phyloP scores from a whole-genome alignment of 192 early-diverging fungal species.

The Coemansia sp. region DNA sequence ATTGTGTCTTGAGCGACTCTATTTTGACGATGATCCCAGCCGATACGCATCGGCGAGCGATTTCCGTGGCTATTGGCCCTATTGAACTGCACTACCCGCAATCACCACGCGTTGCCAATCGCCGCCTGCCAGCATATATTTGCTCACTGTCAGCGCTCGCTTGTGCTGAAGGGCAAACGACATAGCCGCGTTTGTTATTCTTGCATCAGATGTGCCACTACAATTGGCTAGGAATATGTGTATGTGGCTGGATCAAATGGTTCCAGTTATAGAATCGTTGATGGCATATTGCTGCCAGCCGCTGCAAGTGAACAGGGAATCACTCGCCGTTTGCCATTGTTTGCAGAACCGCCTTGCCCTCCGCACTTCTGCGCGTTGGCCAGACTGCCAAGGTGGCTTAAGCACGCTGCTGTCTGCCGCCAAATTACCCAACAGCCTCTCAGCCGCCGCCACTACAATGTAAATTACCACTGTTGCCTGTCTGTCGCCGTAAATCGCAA shows the following conservation, averaged over 20 bases:
- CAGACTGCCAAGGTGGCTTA: background rate
- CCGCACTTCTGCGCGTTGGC: background rate
- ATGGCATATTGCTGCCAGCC: background rate
- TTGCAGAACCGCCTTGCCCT: background rate
- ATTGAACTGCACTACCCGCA: background rate
- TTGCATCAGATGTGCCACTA: background rate
- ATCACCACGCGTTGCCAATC: conserved; percentile 6
- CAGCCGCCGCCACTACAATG: background rate
- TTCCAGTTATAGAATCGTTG: background rate
- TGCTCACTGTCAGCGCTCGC: background rate
- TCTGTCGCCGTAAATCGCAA: background rate
- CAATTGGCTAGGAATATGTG: background rate
- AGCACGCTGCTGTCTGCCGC: background rate
- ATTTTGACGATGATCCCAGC: background rate
- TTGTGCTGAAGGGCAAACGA: background rate
- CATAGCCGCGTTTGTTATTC: background rate
- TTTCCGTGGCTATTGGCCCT: background rate
- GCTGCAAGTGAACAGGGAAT: background rate
- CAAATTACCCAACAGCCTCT: background rate
- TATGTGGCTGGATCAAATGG: background rate
- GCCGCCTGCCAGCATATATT: background rate
- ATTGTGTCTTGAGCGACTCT: background rate
- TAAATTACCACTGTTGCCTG: background rate
- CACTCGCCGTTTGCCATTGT: background rate
- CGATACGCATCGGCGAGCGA: background rate